Conservation (phyloP, 2,329 filamentous ascomycete species). For the Ilyonectria sp. region DNA sequence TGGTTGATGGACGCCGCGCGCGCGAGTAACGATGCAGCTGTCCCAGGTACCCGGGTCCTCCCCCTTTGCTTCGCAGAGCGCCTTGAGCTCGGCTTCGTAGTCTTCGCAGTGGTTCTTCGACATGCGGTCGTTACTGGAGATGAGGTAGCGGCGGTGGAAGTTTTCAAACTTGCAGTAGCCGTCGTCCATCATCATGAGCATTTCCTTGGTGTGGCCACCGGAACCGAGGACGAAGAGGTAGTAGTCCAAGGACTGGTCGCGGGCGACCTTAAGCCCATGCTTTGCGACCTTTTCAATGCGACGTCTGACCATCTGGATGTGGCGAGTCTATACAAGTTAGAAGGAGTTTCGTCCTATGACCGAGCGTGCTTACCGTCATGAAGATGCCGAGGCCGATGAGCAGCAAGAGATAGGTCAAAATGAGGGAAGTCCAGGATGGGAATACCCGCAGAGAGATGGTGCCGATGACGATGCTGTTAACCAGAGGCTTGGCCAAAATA, state of each 20-base stretch:
- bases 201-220: constrained; percentile 95
- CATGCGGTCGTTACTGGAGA: constrained; percentile 80
- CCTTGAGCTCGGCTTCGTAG: constrained; percentile 55
- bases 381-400: constrained; percentile 47
- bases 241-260: constrained; percentile 58
- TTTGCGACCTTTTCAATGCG: constrained; percentile 40
- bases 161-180: constrained; percentile 65
- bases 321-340: constrained; percentile 47
- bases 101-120: constrained; percentile 79
- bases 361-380: constrained; percentile 46
- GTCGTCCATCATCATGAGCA: constrained; percentile 84
- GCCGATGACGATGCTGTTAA: constrained; percentile 7
- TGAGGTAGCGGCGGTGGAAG: constrained; percentile 84
- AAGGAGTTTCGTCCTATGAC: neutral
- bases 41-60: constrained; percentile 68
- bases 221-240: constrained; percentile 89
- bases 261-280: constrained; percentile 15
- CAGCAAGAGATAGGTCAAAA: constrained; percentile 37
- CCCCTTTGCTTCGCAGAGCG: constrained; percentile 35
- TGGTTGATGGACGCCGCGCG: constrained; percentile 86
- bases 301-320: constrained; percentile 46
- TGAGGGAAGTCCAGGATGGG: constrained; percentile 22
- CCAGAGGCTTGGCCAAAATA: constrained; percentile 17
- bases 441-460: constrained; percentile 16
- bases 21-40: constrained; percentile 79